phyloP scores from a whole-genome alignment of 768 basidiomycete species.

The Boletus edulis region DNA sequence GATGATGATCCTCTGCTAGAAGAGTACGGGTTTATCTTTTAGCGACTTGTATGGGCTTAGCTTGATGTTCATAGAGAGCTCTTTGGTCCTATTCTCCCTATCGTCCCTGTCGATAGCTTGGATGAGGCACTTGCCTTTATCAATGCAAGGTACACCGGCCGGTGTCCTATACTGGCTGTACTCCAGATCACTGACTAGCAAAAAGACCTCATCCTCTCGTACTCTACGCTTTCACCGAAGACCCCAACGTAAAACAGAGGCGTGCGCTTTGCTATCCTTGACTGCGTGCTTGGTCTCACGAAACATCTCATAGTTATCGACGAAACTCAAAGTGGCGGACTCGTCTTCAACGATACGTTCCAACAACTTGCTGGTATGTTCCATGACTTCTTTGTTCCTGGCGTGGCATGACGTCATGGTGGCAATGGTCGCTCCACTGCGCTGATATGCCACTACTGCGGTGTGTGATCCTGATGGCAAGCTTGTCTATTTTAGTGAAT shows the following conservation, averaged over 20 bases:
- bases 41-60: not conserved
- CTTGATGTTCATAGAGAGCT: constrained; percentile 48
- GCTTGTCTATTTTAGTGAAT: constrained; percentile 18
- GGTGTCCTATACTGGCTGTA: not conserved
- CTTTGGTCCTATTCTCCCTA: constrained; percentile 69
- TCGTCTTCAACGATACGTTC: constrained; percentile 61
- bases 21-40: constrained; percentile 39
- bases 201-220: constrained; percentile 57
- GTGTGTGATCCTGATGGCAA: not conserved
- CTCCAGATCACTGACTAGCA: constrained; percentile 2
- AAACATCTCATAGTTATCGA: constrained; percentile 42
- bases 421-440: constrained; percentile 6
- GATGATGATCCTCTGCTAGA: constrained; percentile 58
- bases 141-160: constrained; percentile 42
- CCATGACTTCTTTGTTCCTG: not conserved
- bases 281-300: not conserved
- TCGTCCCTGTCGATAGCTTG: constrained; percentile 54
- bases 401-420: constrained; percentile 11
- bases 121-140: constrained; percentile 57
- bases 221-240: constrained; percentile 61
- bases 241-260: constrained; percentile 37
- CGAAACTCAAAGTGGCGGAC: constrained; percentile 54
- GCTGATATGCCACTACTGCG: constrained; percentile 1
- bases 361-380: constrained; percentile 48
- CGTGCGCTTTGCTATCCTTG: constrained; percentile 27